Conservation (phyloP, 2,329 filamentous ascomycete genomes). For the Microcyclospora tardicrescens region DNA sequence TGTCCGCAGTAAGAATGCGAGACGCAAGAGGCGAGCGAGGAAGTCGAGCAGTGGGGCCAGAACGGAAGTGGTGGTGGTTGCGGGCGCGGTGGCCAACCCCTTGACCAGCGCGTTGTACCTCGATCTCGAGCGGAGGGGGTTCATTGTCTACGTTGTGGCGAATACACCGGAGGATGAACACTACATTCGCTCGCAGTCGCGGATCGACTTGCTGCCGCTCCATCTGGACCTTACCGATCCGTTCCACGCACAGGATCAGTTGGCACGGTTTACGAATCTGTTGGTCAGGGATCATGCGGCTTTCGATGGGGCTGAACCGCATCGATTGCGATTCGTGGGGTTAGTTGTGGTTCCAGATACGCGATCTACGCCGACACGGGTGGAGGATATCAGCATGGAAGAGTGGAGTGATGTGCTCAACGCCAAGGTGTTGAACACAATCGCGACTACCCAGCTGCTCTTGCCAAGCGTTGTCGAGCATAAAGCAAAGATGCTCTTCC, state of each 20-base stretch:
- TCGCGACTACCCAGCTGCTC: slow-evolving; percentile 79
- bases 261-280: slow-evolving; percentile 57
- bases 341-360: slow-evolving; percentile 73
- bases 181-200: slow-evolving; percentile 60
- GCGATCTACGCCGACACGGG: slow-evolving; percentile 59
- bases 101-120: slow-evolving; percentile 70
- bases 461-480: slow-evolving; percentile 43
- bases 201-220: slow-evolving; percentile 69
- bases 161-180: slow-evolving; percentile 75
- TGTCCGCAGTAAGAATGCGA: slow-evolving; percentile 47
- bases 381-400: slow-evolving; percentile 72
- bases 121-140: slow-evolving; percentile 82
- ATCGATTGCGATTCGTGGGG: slow-evolving; percentile 63
- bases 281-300: slow-evolving; percentile 65
- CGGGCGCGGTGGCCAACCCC: slow-evolving; percentile 74
- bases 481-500: slow-evolving; percentile 56
- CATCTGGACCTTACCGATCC: slow-evolving; percentile 72
- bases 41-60: slow-evolving; percentile 72
- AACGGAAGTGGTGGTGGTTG: slow-evolving; percentile 76
- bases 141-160: slow-evolving; percentile 85
- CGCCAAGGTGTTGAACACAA: slow-evolving; percentile 78
- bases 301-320: slow-evolving; percentile 60
- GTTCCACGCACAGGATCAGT: slow-evolving; percentile 52
- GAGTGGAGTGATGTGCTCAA: slow-evolving; percentile 85
- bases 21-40: slow-evolving; percentile 58